A percentile compares a stretch with the other conserved stretches of the same genome.
Conservation (phyloP, 192 early-diverging fungal genomes). For the Coemansia sp. region DNA sequence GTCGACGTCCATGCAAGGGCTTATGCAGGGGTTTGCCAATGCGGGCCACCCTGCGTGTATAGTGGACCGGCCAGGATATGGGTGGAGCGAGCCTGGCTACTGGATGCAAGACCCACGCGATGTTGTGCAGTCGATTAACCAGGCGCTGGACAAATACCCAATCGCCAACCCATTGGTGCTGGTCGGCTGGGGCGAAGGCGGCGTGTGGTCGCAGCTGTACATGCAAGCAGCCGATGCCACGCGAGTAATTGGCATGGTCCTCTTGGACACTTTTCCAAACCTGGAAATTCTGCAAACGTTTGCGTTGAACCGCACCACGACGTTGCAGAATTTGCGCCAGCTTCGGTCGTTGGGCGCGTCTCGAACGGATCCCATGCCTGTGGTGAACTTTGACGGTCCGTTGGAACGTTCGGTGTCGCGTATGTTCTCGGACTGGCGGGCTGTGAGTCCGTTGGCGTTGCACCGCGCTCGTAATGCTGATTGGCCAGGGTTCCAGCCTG, state of each 20-base stretch:
- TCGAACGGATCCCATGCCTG: constrained; percentile 1
- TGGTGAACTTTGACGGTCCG: constrained; percentile 33
- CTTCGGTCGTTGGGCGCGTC: constrained; percentile 25
- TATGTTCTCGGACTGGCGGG: constrained; percentile 42
- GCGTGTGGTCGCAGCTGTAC: constrained; percentile 57
- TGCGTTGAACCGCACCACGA: constrained; percentile 54
- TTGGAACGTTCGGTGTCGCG: constrained; percentile 30
- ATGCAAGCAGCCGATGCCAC: constrained; percentile 51
- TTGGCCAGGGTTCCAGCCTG: constrained; percentile 50
- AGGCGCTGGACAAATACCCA: constrained; percentile 48
- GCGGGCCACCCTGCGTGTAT: constrained; percentile 50
- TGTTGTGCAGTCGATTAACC: constrained; percentile 54
- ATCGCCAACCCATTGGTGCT: constrained; percentile 48
- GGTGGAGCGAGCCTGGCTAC: constrained; percentile 58
- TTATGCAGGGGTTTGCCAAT: constrained; percentile 39
- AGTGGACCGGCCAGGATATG: constrained; percentile 56
- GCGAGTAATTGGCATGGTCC: constrained; percentile 44
- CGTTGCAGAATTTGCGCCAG: constrained; percentile 50
- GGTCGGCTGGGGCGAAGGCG: constrained; percentile 57
- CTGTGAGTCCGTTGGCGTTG: constrained; percentile 48
- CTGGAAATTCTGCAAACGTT: constrained; percentile 52
- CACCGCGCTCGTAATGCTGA: constrained; percentile 43
- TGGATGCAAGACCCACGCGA: constrained; percentile 50
- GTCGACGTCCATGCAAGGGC: constrained; percentile 50
- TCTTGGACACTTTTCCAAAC: constrained; percentile 55